Conservation (phyloP, 495 filamentous ascomycete species). For the Aspergillus olivimuriae region DNA sequence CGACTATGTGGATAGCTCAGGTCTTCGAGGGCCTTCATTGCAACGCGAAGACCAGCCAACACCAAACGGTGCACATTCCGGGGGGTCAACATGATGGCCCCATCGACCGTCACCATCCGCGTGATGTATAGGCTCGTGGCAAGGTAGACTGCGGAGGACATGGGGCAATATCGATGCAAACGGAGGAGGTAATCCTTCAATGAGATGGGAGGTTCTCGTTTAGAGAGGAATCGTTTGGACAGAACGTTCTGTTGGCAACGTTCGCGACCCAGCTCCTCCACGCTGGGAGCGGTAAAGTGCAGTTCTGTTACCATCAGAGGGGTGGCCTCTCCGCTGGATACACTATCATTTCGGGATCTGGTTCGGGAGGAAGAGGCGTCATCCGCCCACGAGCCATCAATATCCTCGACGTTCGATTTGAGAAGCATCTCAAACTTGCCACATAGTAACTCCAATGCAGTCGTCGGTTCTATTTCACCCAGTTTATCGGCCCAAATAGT, state of each 20-base stretch:
- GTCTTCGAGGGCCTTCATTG: conserved; percentile 91
- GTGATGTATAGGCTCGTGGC: conserved; percentile 88
- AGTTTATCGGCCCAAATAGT: neutral
- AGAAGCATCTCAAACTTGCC: conserved; percentile 68
- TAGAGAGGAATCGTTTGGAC: conserved; percentile 86
- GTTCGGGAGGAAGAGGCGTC: conserved; percentile 37
- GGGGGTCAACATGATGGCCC: conserved; percentile 64
- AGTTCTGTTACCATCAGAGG: conserved; percentile 22
- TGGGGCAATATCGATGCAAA: conserved; percentile 83
- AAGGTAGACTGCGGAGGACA: conserved; percentile 96
- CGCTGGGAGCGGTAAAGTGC: conserved; percentile 19
- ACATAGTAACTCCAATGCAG: conserved; percentile 74
- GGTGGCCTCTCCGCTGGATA: conserved; percentile 29
- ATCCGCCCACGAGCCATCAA: conserved; percentile 63
- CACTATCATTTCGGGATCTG: conserved; percentile 54
- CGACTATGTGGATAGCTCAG: conserved; percentile 75
- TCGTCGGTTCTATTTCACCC: conserved; percentile 6
- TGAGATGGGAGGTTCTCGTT: conserved; percentile 70
- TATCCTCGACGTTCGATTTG: conserved; percentile 61
- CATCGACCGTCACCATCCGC: conserved; percentile 66
- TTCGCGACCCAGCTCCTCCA: conserved; percentile 39
- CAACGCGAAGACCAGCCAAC: conserved; percentile 75
- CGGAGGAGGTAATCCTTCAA: conserved; percentile 81
- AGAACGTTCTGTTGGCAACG: conserved; percentile 71
- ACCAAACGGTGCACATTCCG: conserved; percentile 84